phyloP scores from a whole-genome alignment of 495 filamentous ascomycete species.

The Trichoderma parareesei region DNA sequence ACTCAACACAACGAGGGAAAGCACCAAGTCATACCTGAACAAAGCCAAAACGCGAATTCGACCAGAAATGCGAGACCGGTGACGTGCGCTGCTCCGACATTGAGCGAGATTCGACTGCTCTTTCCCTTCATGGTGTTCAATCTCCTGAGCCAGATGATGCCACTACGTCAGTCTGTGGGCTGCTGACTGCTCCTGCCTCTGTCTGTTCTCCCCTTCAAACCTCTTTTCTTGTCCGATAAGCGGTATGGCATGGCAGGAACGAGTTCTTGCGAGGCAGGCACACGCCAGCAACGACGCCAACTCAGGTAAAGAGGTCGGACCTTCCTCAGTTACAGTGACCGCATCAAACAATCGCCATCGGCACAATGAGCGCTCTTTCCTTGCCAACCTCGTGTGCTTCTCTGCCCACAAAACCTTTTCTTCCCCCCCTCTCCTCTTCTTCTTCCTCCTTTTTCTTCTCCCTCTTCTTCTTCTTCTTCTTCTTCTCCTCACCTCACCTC shows the following conservation, averaged over 20 bases:
- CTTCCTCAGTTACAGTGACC: neutral
- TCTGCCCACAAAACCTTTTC: neutral
- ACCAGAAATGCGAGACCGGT: neutral
- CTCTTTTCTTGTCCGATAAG: neutral
- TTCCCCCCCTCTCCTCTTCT: neutral
- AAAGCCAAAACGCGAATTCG: neutral
- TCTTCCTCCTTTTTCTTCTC: neutral
- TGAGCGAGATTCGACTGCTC: neutral
- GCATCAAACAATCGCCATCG: neutral
- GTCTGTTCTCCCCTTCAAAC: no score
- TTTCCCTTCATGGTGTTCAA: neutral
- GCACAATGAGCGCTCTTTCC: neutral
- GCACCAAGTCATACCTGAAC: no score
- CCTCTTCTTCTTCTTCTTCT: neutral
- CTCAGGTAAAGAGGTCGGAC: neutral
- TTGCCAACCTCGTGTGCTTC: neutral
- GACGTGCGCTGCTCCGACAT: neutral
- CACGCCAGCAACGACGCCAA: neutral
- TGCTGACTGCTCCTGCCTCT: neutral
- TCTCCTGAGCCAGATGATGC: neutral
- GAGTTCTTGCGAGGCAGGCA: neutral
- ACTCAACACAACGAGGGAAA: neutral
- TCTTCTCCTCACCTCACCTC: no score
- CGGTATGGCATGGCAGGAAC: neutral
- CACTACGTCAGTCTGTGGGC: neutral